Evolutionary conservation across 176 grass and related monocot species (phyloP), one percentile per base, ranked within the genome.

Genomic region (Pontederia crassipes): DNA sequence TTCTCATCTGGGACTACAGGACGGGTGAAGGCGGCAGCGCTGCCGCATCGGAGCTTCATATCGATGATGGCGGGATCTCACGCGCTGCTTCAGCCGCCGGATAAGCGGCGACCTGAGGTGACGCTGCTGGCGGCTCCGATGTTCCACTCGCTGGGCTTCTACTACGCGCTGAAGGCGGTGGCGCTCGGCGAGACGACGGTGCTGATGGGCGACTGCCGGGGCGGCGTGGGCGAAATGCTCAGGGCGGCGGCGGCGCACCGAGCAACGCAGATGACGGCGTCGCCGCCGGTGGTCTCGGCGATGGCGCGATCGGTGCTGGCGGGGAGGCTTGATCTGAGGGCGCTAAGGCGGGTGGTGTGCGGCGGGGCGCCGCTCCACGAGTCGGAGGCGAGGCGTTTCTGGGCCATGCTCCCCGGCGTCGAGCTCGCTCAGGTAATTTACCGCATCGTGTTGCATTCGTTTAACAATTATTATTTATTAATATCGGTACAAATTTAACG

Each of bases 1-100:
- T 82, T 59, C 73, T 76, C 79, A 0, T 76, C 73, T 2, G 79
- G 73, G 12, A 82, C 79, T 4, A 82, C 67, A 5, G 79, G 73
- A 9, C 15, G 15, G 47, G 17, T 82, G 14, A 82, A 76, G 73
- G 79, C 73, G 56, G 79, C 46, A 2, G 60, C 73, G 15, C 26
- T 72, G 54, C 11, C 73, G 15, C 79, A 76, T 28, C 66, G 13
- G 9, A 66, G 12, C 61, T 67, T 76, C 45, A 82, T 77, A n/a
- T 66, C 54, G 4, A 60, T 57, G 53, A 8, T 51, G 47, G 53
- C 73, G 46, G 16, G 12, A 20, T 46, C 55, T 17, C 32, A 57
- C 3, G 13, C 51, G 1, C 2, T 9, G 0, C 27, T 28, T 10
- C 6, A 20, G 1, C 47, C 15, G 10, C 15, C 0, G 14, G 48